Percentiles rank a stretch among this genome's conserved stretches.
phyloP scores from a whole-genome alignment of 2,329 filamentous ascomycete species.

The Fusarium staphyleae region DNA sequence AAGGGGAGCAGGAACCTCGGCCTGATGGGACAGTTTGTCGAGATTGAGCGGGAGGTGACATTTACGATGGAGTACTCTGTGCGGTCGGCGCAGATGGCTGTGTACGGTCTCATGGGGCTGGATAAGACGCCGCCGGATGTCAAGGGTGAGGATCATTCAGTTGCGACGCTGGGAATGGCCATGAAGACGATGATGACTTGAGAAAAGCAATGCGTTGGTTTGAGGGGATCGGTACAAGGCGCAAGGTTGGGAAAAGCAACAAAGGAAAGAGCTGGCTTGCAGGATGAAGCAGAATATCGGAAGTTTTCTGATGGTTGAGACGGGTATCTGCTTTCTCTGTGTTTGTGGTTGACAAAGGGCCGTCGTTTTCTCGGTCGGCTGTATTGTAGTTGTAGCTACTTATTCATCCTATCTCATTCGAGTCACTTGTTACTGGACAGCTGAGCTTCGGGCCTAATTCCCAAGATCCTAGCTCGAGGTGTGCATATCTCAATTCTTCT shows the following conservation, averaged over 20 bases:
- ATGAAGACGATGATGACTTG: conserved; percentile 41
- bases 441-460: no score
- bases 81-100: conserved; percentile 38
- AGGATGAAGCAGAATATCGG: no score
- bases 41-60: conserved; percentile 39
- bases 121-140: conserved; percentile 33
- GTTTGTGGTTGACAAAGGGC: neutral
- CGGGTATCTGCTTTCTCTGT: neutral
- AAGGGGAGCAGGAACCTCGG: conserved; percentile 38
- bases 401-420: no score
- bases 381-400: no score
- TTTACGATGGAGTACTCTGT: conserved; percentile 43
- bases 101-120: conserved; percentile 37
- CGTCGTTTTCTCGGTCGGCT: no score
- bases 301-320: neutral
- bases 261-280: neutral
- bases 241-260: conserved; percentile 9
- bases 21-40: conserved; percentile 41
- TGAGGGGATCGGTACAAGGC: neutral
- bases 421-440: no score
- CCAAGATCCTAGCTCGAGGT: no score
- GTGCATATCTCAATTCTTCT: neutral
- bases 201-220: neutral
- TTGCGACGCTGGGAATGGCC: conserved; percentile 36
- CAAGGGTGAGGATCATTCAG: conserved; percentile 37